Evolutionary conservation across 176 grass and related monocot genomes (phyloP).

Genomic region (Alloteropsis semialata): DNA sequence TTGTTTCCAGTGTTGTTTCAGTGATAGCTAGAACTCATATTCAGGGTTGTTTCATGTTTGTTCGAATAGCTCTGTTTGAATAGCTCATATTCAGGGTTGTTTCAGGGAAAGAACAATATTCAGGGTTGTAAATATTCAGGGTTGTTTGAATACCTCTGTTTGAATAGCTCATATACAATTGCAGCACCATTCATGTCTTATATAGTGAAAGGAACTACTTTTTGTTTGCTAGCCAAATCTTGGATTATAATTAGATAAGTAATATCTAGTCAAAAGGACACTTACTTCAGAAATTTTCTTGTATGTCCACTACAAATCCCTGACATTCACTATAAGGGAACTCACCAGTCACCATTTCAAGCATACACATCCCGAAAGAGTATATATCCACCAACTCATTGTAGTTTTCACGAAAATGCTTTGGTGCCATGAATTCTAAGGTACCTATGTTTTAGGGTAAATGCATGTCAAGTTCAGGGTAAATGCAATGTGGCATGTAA

Average conservation of each 20-base stretch:
- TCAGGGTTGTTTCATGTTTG: too few species aligned
- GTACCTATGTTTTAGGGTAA: conserved; percentile 31
- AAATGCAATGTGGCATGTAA: not conserved
- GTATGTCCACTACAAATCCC: conserved; percentile 42
- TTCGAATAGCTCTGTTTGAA: too few species aligned
- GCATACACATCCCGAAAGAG: conserved; percentile 67
- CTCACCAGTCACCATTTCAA: conserved; percentile 62
- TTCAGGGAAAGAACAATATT: too few species aligned
- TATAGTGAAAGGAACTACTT: not conserved
- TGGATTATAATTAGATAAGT: not conserved
- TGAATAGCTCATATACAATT: too few species aligned
- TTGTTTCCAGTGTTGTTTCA: too few species aligned
- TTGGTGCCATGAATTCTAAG: too few species aligned
- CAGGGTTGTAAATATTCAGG: too few species aligned
- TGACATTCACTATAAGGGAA: conserved; percentile 52
- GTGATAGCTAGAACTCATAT: too few species aligned
- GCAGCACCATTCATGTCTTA: not conserved
- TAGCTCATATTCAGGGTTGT: too few species aligned
- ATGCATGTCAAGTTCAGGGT: not conserved
- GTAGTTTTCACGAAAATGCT: conserved; percentile 45
- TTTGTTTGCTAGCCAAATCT: not conserved
- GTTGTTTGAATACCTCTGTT: too few species aligned
- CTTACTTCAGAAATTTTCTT: conserved; percentile 51
- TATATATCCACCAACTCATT: conserved; percentile 61
- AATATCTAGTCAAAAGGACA: not conserved